A percentile compares a stretch with the other conserved stretches of the same genome.
Evolutionary conservation across 139 green algal species (phyloP).

Genomic region (Chlorella sp.): DNA sequence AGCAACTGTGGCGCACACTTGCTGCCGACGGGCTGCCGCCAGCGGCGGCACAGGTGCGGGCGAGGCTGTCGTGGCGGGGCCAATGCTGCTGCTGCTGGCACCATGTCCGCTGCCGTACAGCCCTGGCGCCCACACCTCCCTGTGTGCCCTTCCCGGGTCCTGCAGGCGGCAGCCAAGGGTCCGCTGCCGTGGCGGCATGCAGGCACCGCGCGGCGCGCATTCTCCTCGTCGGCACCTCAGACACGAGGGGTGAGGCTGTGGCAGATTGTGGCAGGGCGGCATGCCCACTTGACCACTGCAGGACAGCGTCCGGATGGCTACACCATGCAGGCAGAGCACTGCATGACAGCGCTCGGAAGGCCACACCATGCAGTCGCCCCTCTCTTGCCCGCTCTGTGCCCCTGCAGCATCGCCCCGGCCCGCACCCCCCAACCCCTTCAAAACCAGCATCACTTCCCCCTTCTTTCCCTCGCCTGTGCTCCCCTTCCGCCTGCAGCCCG

Average conservation of each 20-base stretch:
- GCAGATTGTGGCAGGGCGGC: background rate
- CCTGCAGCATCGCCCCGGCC: too few species aligned
- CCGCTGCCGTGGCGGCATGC: conserved; percentile 11
- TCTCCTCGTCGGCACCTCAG: conserved; percentile 1
- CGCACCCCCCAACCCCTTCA: too few species aligned
- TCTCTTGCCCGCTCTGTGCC: background rate
- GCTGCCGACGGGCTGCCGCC: background rate
- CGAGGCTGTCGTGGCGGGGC: background rate
- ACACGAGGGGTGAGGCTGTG: conserved; percentile 28
- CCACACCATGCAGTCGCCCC: background rate
- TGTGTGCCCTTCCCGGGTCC: background rate
- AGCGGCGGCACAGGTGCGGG: background rate
- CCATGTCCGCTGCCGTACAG: too few species aligned
- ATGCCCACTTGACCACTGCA: background rate
- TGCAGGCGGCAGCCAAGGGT: background rate
- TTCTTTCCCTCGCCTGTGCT: background rate
- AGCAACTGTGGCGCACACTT: background rate
- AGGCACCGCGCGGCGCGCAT: background rate
- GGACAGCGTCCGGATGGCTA: background rate
- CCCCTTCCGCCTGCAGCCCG: conserved; percentile 39
- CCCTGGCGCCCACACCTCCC: too few species aligned
- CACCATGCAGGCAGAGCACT: too few species aligned
- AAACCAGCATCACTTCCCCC: background rate
- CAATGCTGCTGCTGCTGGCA: too few species aligned
- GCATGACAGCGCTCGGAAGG: too few species aligned